Evolutionary conservation across 106 monocot genomes (phyloP).

Genomic region (Narthecium ossifragum): DNA sequence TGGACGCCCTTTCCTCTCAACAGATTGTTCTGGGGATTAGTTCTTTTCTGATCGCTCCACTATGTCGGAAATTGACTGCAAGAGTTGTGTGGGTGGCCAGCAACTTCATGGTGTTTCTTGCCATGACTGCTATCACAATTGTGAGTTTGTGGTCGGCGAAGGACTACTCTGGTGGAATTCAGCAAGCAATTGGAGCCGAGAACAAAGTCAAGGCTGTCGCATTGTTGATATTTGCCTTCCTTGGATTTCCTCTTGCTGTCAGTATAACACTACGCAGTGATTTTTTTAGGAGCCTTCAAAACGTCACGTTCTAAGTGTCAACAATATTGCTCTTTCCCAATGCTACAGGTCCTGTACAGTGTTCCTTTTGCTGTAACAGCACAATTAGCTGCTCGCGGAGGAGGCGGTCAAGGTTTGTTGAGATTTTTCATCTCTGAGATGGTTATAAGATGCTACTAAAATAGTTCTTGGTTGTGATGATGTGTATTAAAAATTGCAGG

Average conservation of each 20-base stretch:
- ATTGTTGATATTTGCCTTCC: constrained; percentile 10
- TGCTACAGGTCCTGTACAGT: constrained; percentile 16
- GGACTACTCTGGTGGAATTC: neutral
- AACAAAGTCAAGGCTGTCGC: constrained; percentile 6
- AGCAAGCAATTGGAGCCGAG: constrained; percentile 12
- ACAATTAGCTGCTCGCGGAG: constrained; percentile 12
- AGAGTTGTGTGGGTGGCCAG: constrained; percentile 48
- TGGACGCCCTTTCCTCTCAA: constrained; percentile 1
- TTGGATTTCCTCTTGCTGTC: constrained; percentile 26
- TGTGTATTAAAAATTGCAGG: no score
- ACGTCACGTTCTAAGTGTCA: no score
- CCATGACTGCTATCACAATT: constrained; percentile 33
- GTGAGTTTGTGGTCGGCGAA: constrained; percentile 16
- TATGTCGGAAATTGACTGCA: constrained; percentile 37
- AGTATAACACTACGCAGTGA: no score
- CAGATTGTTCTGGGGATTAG: constrained; percentile 54
- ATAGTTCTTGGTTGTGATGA: no score
- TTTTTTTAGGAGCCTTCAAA: no score
- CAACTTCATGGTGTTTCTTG: constrained; percentile 44
- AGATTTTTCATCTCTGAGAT: neutral
- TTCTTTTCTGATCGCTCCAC: constrained; percentile 50
- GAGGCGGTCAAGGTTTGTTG: constrained; percentile 18
- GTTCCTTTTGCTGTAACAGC: constrained; percentile 15
- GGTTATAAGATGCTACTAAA: no score
- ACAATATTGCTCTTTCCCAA: neutral